Percentiles rank a stretch among this genome's conserved stretches.
Conservation (phyloP, 352 stramenopile species). For the Pythium scleroteichum region DNA sequence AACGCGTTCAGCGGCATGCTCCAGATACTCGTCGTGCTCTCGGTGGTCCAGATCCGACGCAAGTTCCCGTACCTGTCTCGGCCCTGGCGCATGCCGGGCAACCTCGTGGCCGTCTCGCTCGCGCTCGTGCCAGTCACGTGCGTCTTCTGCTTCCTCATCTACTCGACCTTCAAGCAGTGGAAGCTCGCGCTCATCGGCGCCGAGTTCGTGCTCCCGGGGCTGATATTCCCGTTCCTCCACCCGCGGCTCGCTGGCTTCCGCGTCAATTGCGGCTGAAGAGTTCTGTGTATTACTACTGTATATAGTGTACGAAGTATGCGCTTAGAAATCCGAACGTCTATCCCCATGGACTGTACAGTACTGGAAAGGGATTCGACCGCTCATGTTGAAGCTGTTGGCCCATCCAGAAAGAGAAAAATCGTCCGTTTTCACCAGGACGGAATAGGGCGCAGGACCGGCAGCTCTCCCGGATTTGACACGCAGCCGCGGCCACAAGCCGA, state of each 20-base stretch:
- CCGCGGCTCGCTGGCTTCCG: neutral
- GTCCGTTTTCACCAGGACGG: too few species aligned
- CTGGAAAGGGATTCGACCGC: too few species aligned
- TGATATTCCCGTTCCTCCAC: slow-evolving; percentile 1
- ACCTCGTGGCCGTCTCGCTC: neutral
- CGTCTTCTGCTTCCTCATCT: neutral
- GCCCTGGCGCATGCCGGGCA: slow-evolving; percentile 26
- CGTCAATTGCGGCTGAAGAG: neutral
- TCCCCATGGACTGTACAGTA: too few species aligned
- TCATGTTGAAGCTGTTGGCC: too few species aligned
- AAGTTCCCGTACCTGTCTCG: slow-evolving; percentile 39
- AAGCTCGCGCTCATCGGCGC: slow-evolving; percentile 1
- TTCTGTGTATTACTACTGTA: neutral
- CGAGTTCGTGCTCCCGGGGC: neutral
- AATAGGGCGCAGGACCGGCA: too few species aligned
- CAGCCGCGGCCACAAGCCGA: too few species aligned
- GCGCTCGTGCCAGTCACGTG: neutral
- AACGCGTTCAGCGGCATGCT: slow-evolving; percentile 77
- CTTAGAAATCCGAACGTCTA: too few species aligned
- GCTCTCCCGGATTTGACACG: too few species aligned
- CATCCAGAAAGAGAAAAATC: too few species aligned
- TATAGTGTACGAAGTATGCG: too few species aligned
- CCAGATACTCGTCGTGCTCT: slow-evolving; percentile 73
- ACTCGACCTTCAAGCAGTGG: slow-evolving; percentile 2
- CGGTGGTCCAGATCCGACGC: slow-evolving; percentile 77